phyloP scores from a whole-genome alignment of 306 rosid genomes.

The Herpetospermum pedunculosum region DNA sequence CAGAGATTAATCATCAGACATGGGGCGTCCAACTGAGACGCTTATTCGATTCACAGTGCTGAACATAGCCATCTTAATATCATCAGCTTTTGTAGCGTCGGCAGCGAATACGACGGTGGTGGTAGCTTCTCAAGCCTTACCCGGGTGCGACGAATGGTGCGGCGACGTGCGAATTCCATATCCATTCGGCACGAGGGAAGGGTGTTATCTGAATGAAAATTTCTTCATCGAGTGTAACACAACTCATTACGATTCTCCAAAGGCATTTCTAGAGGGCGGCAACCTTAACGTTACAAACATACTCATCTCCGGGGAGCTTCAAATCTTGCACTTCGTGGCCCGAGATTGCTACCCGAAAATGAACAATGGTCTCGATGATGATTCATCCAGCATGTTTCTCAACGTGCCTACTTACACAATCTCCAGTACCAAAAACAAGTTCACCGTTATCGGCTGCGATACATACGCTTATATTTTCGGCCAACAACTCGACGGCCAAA shows the following conservation, averaged over 20 bases:
- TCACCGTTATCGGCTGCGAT: constrained; percentile 25
- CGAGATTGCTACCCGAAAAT: neutral
- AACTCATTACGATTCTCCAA: neutral
- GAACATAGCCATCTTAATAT: neutral
- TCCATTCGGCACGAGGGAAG: constrained; percentile 24
- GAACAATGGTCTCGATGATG: rapidly evolving
- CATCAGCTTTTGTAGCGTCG: neutral
- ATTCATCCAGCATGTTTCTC: rapidly evolving
- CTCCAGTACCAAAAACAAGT: constrained; percentile 16
- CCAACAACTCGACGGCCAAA: rapidly evolving
- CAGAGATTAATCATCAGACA: too few relatives aligned
- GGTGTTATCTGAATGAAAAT: neutral
- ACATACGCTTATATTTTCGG: neutral
- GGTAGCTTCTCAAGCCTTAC: neutral
- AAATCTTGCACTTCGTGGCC: neutral
- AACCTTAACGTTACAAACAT: constrained; percentile 1
- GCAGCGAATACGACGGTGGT: neutral
- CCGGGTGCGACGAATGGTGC: constrained; percentile 16
- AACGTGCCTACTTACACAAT: neutral
- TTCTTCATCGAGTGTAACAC: constrained; percentile 12
- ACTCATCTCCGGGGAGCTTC: constrained; percentile 1
- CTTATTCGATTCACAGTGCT: neutral
- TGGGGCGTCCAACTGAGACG: neutral
- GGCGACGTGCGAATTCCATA: constrained; percentile 33
- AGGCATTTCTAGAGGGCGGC: neutral